Evolutionary conservation across 2,329 filamentous ascomycete genomes (phyloP), one percentile per base, ranked within the genome.

Genomic region (Orbilia ellipsospora): DNA sequence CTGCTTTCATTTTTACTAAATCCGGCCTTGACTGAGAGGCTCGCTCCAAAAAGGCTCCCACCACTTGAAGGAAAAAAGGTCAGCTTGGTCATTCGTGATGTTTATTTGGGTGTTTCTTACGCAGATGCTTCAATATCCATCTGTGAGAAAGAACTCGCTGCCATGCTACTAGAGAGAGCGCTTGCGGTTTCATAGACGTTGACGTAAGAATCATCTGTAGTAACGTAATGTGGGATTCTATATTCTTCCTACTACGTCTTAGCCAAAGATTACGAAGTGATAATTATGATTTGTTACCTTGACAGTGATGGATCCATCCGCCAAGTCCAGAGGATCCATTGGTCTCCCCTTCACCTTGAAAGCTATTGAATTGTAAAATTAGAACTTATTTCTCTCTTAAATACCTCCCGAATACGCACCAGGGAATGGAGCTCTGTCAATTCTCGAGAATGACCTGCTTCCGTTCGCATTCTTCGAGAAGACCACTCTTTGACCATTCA

Each of bases 121-220:
- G 57, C 56, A 2, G 68, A 72, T 20, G 61, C 65, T 62, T 78
- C 64, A 8, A 66, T 65, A 15, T 74, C 73, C 1, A 50, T 77
- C 3, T 54, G 31, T 2, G 77, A 78, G 44, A 78, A 78, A 2
- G 77, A 78, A 40, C 77, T 78, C 1, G 45, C 50, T 5, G 77
- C 77, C 44, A 78, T 65, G n/a, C 55, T 45, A 15, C 8, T 60
- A 3, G 74, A 65, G 8, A 77, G n/a, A 13, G 69, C 20, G 16
- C 54, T 62, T 1, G 59, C 40, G 31, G 74, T 78, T 31, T 78
- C 77, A 48, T 55, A 77, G 0, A 60, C 70, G 23, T 77, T 64
- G 36, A 78, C 69, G 36, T 78, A 77, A 4, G 77, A 75, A 51
- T 78, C 75, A 48, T 78, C 77, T 5, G 31, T 62, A 13, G 70